These are phyloP conservation scores for Platanthera guangdongensis DNA, from an alignment of 106 monocot genomes.

Conservation along the genomic window DNA sequence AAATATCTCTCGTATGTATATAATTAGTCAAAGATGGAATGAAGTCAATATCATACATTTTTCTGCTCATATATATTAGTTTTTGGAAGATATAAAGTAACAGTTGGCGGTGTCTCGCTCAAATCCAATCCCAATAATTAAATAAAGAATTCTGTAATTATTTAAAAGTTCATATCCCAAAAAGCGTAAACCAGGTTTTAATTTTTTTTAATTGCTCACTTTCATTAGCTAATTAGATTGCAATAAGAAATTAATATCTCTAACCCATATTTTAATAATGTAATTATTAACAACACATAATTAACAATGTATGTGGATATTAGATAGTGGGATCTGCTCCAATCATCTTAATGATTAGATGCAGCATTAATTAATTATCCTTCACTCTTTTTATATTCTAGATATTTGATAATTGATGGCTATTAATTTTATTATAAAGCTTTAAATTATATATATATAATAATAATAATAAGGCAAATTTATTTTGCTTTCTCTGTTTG, in stretches of 20 bases:
- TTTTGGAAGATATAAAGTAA: neutral
- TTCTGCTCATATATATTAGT: neutral
- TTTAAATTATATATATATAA: neutral
- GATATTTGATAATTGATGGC: neutral
- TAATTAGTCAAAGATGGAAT: neutral
- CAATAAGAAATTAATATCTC: neutral
- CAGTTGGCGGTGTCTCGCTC: neutral
- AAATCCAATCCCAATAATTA: neutral
- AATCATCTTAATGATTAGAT: neutral
- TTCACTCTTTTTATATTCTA: neutral
- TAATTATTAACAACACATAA: neutral
- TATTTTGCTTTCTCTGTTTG: neutral
- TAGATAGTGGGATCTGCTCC: neutral
- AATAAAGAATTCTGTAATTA: neutral
- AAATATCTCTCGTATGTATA: neutral
- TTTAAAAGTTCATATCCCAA: neutral
- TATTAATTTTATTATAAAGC: neutral
- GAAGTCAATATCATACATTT: neutral
- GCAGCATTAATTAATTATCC: neutral
- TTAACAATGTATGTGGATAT: neutral
- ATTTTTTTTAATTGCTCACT: neutral
- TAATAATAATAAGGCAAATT: neutral
- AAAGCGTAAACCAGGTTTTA: neutral
- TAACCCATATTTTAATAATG: neutral
- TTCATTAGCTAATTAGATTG: neutral